Evolutionary conservation across 306 rosid genomes (phyloP).

Genomic region (Cicer arietinum): DNA sequence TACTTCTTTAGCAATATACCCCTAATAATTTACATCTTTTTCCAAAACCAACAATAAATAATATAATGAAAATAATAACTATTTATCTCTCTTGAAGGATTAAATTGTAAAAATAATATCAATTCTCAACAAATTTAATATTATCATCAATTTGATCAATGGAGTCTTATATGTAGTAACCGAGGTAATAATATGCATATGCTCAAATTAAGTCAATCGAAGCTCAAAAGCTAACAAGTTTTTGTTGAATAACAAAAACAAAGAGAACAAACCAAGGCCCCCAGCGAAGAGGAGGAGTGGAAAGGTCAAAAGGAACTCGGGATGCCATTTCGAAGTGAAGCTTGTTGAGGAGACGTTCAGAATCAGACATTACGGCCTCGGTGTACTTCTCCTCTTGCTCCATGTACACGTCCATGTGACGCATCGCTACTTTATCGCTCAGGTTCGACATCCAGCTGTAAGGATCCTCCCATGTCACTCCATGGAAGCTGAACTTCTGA

Average conservation of each 20-base stretch:
- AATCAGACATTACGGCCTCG: slow-evolving; percentile 74
- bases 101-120: too few species aligned
- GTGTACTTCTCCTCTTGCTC: slow-evolving; percentile 95
- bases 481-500: slow-evolving; percentile 73
- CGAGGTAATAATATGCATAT: too few species aligned
- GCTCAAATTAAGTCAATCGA: too few species aligned
- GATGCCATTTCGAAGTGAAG: slow-evolving; percentile 94
- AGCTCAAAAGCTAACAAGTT: too few species aligned
- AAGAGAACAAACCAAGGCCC: slow-evolving; percentile 68
- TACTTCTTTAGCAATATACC: too few species aligned
- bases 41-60: too few species aligned
- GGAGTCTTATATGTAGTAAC: too few species aligned
- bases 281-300: slow-evolving; percentile 87
- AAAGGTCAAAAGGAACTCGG: slow-evolving; percentile 75
- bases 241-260: background rate
- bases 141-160: too few species aligned
- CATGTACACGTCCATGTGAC: slow-evolving; percentile 94
- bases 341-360: slow-evolving; percentile 75
- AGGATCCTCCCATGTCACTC: slow-evolving; percentile 77
- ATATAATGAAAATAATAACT: too few species aligned
- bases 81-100: too few species aligned
- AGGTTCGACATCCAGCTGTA: slow-evolving; percentile 91
- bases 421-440: slow-evolving; percentile 86
- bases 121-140: too few species aligned
- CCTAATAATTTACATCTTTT: too few species aligned